phyloP scores from a whole-genome alignment of 441 rosid genomes.

The Adansonia grandidieri region DNA sequence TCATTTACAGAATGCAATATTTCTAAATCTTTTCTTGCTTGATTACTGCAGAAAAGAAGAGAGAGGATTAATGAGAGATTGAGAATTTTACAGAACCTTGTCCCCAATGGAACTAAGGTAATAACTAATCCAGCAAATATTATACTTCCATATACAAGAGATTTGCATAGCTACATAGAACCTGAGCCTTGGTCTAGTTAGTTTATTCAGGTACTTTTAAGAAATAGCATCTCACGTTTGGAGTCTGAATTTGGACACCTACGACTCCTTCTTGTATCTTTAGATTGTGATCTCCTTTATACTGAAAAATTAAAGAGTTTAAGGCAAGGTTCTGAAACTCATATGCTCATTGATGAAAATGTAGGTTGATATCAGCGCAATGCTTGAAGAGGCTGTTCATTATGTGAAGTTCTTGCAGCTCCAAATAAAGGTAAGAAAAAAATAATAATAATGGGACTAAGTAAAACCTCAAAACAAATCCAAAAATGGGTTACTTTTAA shows the following conservation, averaged over 20 bases:
- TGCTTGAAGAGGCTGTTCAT: constrained; percentile 90
- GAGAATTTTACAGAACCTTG: constrained; percentile 73
- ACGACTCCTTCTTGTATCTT: no score
- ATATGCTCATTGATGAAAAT: not conserved
- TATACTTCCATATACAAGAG: no score
- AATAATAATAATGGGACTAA: not conserved
- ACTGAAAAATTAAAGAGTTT: not conserved
- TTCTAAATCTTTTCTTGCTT: not conserved
- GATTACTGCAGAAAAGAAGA: constrained; percentile 67
- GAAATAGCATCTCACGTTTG: no score
- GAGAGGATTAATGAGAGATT: constrained; percentile 79
- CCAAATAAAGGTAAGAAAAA: constrained; percentile 68
- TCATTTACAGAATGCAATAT: not conserved
- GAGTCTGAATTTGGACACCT: no score
- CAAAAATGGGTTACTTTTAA: not conserved
- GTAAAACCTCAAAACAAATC: not conserved
- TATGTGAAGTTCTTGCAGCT: constrained; percentile 88
- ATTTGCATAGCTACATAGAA: no score
- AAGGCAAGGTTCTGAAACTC: not conserved
- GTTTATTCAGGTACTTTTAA: no score
- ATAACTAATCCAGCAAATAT: no score
- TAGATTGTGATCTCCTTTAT: no score
- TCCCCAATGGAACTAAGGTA: constrained; percentile 86
- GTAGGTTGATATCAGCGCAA: constrained; percentile 84
- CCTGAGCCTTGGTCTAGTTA: not conserved